phyloP scores from a whole-genome alignment of 108 stramenopile genomes.

The Discostella stelligeroides region DNA sequence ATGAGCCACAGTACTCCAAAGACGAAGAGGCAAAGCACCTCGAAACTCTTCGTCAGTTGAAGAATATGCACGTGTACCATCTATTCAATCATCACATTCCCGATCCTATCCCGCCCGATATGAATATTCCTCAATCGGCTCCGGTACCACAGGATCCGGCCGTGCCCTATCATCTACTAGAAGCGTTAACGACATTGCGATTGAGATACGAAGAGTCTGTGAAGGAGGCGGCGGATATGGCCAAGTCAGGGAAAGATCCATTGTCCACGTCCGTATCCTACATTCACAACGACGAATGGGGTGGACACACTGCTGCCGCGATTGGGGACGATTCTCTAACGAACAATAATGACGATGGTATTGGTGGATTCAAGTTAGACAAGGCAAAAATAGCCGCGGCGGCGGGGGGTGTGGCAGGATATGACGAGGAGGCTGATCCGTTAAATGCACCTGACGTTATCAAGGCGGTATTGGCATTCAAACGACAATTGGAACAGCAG shows the following conservation, averaged over 20 bases:
- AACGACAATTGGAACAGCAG: constrained; percentile 54
- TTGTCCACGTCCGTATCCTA: background rate
- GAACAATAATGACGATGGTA: background rate
- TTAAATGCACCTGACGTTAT: constrained; percentile 79
- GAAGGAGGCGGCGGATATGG: constrained; percentile 3
- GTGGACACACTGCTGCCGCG: constrained; percentile 39
- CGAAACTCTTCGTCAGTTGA: constrained; percentile 28
- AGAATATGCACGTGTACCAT: constrained; percentile 20
- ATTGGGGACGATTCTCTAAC: constrained; percentile 8
- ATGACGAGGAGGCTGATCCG: constrained; percentile 85
- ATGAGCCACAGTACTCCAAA: constrained; percentile 7
- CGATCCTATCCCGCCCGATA: constrained; percentile 47
- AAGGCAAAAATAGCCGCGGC: constrained; percentile 50
- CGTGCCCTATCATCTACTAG: constrained; percentile 26
- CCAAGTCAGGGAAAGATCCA: background rate
- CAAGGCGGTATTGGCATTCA: constrained; percentile 76
- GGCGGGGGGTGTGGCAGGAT: constrained; percentile 57
- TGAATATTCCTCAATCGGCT: constrained; percentile 33
- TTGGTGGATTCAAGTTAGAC: constrained; percentile 25
- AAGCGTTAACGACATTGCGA: constrained; percentile 36
- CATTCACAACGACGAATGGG: constrained; percentile 25
- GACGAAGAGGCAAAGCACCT: constrained; percentile 29
- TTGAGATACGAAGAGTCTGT: constrained; percentile 21
- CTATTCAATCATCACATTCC: constrained; percentile 40
- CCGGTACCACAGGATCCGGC: constrained; percentile 35